Conservation (phyloP, 2,329 filamentous ascomycete genomes). For the Cercospora sp. region DNA sequence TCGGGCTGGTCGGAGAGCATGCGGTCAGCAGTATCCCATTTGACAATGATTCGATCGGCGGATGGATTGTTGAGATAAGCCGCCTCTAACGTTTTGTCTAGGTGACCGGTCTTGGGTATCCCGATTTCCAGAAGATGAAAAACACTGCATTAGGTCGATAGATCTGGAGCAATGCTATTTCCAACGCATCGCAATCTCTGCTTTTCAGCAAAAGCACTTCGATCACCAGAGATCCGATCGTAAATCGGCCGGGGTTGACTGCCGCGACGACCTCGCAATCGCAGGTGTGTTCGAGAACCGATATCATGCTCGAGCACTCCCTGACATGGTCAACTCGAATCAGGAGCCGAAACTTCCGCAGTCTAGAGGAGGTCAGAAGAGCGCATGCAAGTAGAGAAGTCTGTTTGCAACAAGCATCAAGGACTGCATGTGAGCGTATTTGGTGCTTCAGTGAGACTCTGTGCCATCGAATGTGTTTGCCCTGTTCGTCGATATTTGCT, state of each 20-base stretch:
- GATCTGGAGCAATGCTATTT: not conserved
- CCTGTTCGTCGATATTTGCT: not conserved
- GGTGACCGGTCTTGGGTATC: slow-evolving; percentile 17
- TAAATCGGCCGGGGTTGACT: not conserved
- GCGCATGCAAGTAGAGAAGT: not conserved
- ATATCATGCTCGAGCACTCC: not conserved
- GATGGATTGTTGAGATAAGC: not conserved
- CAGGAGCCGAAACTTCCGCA: not conserved
- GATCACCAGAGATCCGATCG: not conserved
- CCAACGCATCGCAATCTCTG: not conserved
- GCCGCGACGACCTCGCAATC: not conserved
- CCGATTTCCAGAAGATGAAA: slow-evolving; percentile 15
- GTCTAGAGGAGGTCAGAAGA: not conserved
- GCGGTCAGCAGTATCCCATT: not conserved
- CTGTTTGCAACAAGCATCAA: not conserved
- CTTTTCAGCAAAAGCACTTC: not conserved
- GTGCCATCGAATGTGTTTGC: not conserved
- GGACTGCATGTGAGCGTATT: not conserved
- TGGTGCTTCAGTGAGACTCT: not conserved
- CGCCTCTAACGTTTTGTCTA: not conserved
- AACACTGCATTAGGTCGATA: not conserved
- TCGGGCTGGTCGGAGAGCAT: not conserved
- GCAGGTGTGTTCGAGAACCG: not conserved
- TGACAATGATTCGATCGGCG: not conserved
- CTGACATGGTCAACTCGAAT: no score